phyloP scores from a whole-genome alignment of 306 rosid genomes.

The Lathyrus sativus region DNA sequence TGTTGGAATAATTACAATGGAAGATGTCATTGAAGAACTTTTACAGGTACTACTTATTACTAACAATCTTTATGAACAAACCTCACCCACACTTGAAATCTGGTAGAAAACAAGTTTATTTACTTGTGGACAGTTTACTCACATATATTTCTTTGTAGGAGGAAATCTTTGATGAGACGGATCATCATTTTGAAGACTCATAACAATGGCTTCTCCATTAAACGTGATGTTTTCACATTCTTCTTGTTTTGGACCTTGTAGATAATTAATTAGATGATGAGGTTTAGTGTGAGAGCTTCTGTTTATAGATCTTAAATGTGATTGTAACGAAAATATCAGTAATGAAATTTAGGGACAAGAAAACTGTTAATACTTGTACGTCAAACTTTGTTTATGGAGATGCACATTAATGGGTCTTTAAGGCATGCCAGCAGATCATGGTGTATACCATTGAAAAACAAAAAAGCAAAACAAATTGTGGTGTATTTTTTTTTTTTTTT shows the following conservation, averaged over 20 bases:
- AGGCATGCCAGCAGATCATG: slow-evolving; percentile 19
- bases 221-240: slow-evolving; percentile 11
- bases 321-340: slow-evolving; percentile 7
- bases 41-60: slow-evolving; percentile 67
- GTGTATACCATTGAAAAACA: not conserved
- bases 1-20: slow-evolving; percentile 91
- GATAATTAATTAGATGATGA: slow-evolving; percentile 27
- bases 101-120: slow-evolving; percentile 1
- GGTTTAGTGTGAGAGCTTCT: slow-evolving; percentile 23
- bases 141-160: slow-evolving; percentile 42
- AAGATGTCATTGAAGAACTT: slow-evolving; percentile 95
- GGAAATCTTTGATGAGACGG: slow-evolving; percentile 59
- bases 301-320: slow-evolving; percentile 24
- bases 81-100: slow-evolving; percentile 3
- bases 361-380: slow-evolving; percentile 24
- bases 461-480: not conserved
- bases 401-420: slow-evolving; percentile 15
- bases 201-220: slow-evolving; percentile 43
- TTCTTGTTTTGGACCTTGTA: slow-evolving; percentile 20
- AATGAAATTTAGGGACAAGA: slow-evolving; percentile 30
- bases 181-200: slow-evolving; percentile 66
- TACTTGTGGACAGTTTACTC: slow-evolving; percentile 9
- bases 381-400: slow-evolving; percentile 16
- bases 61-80: slow-evolving; percentile 7
- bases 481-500: not conserved